Evolutionary conservation across 23 red algal species (phyloP).

Genomic region (Agarophyton chilense): DNA sequence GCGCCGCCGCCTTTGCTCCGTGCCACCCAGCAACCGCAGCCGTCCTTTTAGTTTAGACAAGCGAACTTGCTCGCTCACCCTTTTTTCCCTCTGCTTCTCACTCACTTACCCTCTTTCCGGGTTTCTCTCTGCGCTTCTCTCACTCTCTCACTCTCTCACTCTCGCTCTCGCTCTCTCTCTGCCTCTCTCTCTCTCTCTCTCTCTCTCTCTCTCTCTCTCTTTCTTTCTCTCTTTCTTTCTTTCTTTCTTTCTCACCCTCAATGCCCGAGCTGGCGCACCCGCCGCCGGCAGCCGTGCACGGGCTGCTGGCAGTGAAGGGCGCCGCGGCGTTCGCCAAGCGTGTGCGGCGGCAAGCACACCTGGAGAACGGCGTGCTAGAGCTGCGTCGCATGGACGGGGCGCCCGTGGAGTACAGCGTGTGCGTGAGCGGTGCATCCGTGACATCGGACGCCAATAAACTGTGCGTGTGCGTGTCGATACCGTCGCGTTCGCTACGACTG

Average conservation of each 20-base stretch:
- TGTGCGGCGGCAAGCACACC: background rate
- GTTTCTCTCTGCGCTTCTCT: too few species aligned
- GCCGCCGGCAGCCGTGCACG: slow-evolving; percentile 26
- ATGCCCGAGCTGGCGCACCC: slow-evolving; percentile 14
- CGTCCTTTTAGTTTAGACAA: too few species aligned
- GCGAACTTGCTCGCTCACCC: too few species aligned
- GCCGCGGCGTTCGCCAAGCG: slow-evolving; percentile 13
- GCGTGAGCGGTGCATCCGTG: background rate
- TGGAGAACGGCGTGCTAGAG: slow-evolving; percentile 21
- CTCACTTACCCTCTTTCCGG: too few species aligned
- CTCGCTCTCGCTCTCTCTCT: too few species aligned
- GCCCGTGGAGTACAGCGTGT: background rate
- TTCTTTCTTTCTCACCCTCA: background rate
- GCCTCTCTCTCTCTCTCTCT: too few species aligned
- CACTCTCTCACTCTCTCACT: too few species aligned
- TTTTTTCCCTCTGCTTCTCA: too few species aligned
- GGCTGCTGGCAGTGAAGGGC: slow-evolving; percentile 4
- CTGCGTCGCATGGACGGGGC: background rate
- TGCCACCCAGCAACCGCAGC: too few species aligned
- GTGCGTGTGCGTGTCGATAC: background rate
- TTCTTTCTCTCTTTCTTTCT: background rate
- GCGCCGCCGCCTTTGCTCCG: too few species aligned
- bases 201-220: too few species aligned
- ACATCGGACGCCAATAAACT: background rate
- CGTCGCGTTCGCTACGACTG: background rate